Evolutionary conservation across 495 filamentous ascomycete genomes (phyloP).

Genomic region (Aspergillus sclerotiicarbonarius): DNA sequence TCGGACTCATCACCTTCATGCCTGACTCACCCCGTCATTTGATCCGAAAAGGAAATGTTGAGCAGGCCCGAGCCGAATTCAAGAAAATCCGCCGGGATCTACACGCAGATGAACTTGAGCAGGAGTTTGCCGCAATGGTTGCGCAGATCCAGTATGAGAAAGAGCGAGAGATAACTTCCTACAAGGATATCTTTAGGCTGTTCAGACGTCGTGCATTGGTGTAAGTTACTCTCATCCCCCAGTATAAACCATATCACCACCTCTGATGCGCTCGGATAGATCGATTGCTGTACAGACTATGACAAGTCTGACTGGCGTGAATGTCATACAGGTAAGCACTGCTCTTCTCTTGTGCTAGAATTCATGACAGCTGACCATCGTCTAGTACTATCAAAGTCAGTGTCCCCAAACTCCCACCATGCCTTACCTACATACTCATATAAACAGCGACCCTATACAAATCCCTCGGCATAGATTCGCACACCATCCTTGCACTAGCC

Average conservation of each 20-base stretch:
- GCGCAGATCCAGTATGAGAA: slow-evolving; percentile 62
- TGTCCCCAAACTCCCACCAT: not conserved
- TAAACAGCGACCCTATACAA: slow-evolving; percentile 50
- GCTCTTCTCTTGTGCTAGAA: not conserved
- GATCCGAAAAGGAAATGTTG: slow-evolving; percentile 51
- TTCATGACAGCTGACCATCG: not conserved
- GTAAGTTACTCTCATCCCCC: slow-evolving; percentile 21
- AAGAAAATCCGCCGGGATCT: slow-evolving; percentile 48
- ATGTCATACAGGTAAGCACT: slow-evolving; percentile 47
- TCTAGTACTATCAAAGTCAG: slow-evolving; percentile 54
- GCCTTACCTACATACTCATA: slow-evolving; percentile 3
- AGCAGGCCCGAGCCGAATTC: slow-evolving; percentile 50
- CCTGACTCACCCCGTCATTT: slow-evolving; percentile 57
- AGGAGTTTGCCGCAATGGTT: slow-evolving; percentile 56
- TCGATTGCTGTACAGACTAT: slow-evolving; percentile 59
- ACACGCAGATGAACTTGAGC: slow-evolving; percentile 43
- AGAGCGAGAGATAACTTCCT: slow-evolving; percentile 53
- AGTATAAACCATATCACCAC: not conserved
- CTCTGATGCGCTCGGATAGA: slow-evolving; percentile 15
- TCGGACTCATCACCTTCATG: slow-evolving; percentile 57
- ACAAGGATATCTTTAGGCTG: slow-evolving; percentile 50
- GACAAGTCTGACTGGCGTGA: slow-evolving; percentile 56
- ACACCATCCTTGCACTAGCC: slow-evolving; percentile 53
- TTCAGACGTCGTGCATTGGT: slow-evolving; percentile 53
- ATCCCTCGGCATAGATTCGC: slow-evolving; percentile 50